Evolutionary conservation across 2,329 filamentous ascomycete species (phyloP), one percentile per base, ranked within the genome.

Genomic region (Neopestalotiopsis sp.): DNA sequence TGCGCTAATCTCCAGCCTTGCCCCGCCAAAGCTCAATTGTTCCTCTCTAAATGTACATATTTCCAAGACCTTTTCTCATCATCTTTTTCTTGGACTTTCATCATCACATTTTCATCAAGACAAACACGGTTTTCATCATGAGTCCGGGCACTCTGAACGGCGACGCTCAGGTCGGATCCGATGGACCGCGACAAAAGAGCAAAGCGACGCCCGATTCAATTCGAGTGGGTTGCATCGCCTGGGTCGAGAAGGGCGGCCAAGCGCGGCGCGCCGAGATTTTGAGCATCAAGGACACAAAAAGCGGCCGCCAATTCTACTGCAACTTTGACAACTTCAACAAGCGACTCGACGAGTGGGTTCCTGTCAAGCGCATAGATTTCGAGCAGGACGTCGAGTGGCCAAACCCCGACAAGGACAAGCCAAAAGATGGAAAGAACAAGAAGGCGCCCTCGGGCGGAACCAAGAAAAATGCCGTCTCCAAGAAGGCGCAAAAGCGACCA

Each of bases 281-380:
- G n/a, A 96, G 94, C 69, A 97, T 98, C 74, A 92, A 93, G 77
- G 93, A 95, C 69, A 92, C 93, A 28, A 97, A 97, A 81, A 95
- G 94, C 76, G 91, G 92, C 17, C 92, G 94, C 52, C 92, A 93
- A 67, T 98, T 95, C 78, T 98, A 98, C 81, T 97, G 97, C 76
- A 97, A 98, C 80, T 98, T 98, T 79, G 94, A 97, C 78, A 97
- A 97, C 77, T 98, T 98, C 88, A 98, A 98, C 83, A 98, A 98
- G 81, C 86, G 86, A 72, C 81, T 89, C 13, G 84, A 88, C 83
- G 96, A 99, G 85, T 99, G 96, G 96, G 91, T 99, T 10, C 87
- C 92, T 1, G 88, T 92, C 38, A 86, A 89, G 45, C 89, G 96
- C 45, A 94, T 99, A 73, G 94, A 98, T 79, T 91, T 99, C 69